These are phyloP conservation scores for Lagenidium giganteum DNA, from an alignment of 352 stramenopile genomes.

Conservation along the genomic window DNA sequence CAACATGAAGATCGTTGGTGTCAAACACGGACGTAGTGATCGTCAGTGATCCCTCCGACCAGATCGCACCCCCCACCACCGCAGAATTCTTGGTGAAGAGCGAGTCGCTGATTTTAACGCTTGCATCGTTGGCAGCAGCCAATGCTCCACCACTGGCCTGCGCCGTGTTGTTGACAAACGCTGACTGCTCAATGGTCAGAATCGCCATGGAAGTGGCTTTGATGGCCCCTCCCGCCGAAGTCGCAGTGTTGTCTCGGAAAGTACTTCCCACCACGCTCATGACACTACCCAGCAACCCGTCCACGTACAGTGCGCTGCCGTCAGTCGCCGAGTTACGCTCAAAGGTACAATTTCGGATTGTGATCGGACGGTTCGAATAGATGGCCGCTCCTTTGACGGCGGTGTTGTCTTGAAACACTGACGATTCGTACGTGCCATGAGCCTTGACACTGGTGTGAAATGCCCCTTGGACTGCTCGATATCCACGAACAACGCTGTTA, in stretches of 20 bases:
- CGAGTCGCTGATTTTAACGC: neutral
- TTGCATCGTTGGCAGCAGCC: no score
- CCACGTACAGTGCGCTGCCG: slow-evolving; percentile 1
- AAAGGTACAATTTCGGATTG: slow-evolving; percentile 8
- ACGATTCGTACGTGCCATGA: slow-evolving; percentile 7
- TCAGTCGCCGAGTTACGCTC: slow-evolving; percentile 8
- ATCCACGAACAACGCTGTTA: slow-evolving; percentile 1
- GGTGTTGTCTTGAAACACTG: slow-evolving; percentile 5
- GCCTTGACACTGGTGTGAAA: slow-evolving; percentile 6
- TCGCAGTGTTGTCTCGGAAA: no score
- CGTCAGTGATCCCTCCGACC: slow-evolving; percentile 1
- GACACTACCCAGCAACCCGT: no score
- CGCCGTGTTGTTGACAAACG: no score
- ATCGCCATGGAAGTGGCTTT: no score
- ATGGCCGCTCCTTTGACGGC: slow-evolving; percentile 9
- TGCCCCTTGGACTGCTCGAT: slow-evolving; percentile 2
- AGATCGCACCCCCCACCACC: neutral
- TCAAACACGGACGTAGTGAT: neutral
- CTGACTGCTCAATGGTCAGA: no score
- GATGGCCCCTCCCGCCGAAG: no score
- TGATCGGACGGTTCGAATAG: neutral
- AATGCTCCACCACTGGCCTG: no score
- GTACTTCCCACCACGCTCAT: no score
- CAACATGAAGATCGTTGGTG: neutral
- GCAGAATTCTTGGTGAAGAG: neutral